Conservation (phyloP, 352 stramenopile species). For the Phytophthora constricta region DNA sequence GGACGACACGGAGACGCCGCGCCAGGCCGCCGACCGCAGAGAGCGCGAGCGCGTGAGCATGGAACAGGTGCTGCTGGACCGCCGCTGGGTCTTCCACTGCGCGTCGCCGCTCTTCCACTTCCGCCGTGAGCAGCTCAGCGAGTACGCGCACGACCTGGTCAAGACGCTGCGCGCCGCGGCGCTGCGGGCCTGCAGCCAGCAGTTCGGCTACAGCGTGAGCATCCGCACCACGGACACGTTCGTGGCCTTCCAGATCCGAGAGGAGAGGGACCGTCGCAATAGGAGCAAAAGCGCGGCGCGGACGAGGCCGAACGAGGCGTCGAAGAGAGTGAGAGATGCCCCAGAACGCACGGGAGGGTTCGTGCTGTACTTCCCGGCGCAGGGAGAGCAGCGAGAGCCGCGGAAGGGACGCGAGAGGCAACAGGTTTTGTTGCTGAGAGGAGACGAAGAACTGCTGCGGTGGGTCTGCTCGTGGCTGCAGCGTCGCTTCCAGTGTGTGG, state of each 20-base stretch:
- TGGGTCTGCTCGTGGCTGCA: conserved; percentile 73
- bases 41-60: conserved; percentile 49
- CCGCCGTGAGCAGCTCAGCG: conserved; percentile 47
- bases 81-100: conserved; percentile 66
- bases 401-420: conserved; percentile 52
- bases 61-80: conserved; percentile 59
- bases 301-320: background rate
- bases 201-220: conserved; percentile 73
- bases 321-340: background rate
- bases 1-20: conserved; percentile 23
- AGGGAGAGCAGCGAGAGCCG: conserved; percentile 40
- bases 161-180: conserved; percentile 66
- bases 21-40: conserved; percentile 22
- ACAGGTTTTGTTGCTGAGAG: conserved; percentile 65
- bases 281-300: background rate
- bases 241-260: conserved; percentile 64
- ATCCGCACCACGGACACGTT: conserved; percentile 57
- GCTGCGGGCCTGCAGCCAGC: conserved; percentile 45
- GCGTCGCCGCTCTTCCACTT: conserved; percentile 74
- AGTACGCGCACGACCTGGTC: conserved; percentile 69
- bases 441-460: conserved; percentile 58
- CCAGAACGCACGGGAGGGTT: conserved; percentile 48
- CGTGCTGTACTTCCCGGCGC: conserved; percentile 66
- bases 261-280: conserved; percentile 45
- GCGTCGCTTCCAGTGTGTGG: conserved; percentile 75